Evolutionary conservation across 164 flowering plant genomes (phyloP).

Genomic region (Sedum album): DNA sequence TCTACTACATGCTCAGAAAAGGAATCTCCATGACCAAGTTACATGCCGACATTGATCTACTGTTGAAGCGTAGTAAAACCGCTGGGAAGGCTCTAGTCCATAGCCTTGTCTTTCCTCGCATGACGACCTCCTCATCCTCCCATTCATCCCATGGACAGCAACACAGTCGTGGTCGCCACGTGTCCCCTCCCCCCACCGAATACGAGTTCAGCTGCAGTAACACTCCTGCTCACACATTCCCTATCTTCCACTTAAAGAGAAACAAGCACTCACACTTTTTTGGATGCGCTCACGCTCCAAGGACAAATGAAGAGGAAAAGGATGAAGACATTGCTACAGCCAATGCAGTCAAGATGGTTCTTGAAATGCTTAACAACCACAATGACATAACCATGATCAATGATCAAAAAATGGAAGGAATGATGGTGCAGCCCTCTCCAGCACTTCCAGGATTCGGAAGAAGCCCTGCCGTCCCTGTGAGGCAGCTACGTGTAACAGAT

Average conservation of each 20-base stretch:
- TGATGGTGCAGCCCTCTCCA: constrained; percentile 26
- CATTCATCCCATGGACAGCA: background rate
- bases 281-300: constrained; percentile 27
- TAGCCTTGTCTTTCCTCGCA: constrained; percentile 27
- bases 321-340: constrained; percentile 10
- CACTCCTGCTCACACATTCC: constrained; percentile 29
- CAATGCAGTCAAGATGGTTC: constrained; percentile 24
- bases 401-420: background rate
- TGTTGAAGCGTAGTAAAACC: constrained; percentile 46
- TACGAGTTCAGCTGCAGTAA: constrained; percentile 68
- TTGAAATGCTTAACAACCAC: constrained; percentile 32
- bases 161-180: constrained; percentile 4
- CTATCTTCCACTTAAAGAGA: constrained; percentile 12
- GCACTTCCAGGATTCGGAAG: constrained; percentile 42
- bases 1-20: constrained; percentile 38
- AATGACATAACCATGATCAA: constrained; percentile 4
- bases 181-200: constrained; percentile 19
- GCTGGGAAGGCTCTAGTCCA: constrained; percentile 32
- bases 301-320: constrained; percentile 22
- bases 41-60: constrained; percentile 32
- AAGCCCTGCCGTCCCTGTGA: constrained; percentile 38
- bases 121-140: constrained; percentile 27
- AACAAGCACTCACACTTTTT: constrained; percentile 17
- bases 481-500: constrained; percentile 59
- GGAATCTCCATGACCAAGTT: constrained; percentile 37